Evolutionary conservation across 805 yeast genomes (phyloP).

Genomic region (Lipomyces chichibuensis): DNA sequence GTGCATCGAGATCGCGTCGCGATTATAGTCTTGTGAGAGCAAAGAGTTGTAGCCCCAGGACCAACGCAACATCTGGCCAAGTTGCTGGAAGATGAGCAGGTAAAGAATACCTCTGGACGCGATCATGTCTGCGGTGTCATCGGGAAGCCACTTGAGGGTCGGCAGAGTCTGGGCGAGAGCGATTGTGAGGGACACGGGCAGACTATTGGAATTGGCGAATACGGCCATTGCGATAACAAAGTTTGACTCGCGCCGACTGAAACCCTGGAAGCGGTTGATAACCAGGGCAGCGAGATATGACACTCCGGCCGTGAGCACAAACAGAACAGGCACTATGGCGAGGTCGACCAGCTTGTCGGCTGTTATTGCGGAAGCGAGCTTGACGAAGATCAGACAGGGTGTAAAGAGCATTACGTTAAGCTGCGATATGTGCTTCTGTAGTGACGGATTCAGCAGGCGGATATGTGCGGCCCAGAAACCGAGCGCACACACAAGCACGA

Average conservation of each 20-base stretch:
- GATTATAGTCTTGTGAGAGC: constrained; percentile 43
- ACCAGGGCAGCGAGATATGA: constrained; percentile 65
- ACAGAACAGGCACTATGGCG: constrained; percentile 80
- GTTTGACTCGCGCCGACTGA: constrained; percentile 78
- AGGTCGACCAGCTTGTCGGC: constrained; percentile 78
- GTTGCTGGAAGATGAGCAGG: constrained; percentile 64
- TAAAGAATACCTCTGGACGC: constrained; percentile 66
- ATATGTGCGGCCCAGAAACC: constrained; percentile 83
- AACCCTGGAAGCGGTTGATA: constrained; percentile 55
- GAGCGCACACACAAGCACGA: constrained; percentile 79
- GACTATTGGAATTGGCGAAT: constrained; percentile 91
- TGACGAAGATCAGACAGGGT: constrained; percentile 90
- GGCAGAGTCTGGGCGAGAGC: constrained; percentile 67
- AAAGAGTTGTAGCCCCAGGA: constrained; percentile 71
- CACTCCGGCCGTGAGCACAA: constrained; percentile 77
- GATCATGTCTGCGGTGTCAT: constrained; percentile 58
- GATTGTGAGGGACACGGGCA: constrained; percentile 86
- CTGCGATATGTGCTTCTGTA: constrained; percentile 75
- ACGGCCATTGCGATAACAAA: constrained; percentile 97
- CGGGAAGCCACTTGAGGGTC: constrained; percentile 58
- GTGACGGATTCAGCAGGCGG: constrained; percentile 67
- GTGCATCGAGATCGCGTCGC: constrained; percentile 2
- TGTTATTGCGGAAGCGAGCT: constrained; percentile 68
- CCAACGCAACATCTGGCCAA: constrained; percentile 70
- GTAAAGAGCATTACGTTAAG: constrained; percentile 91